phyloP scores from a whole-genome alignment of 495 filamentous ascomycete genomes.

The Aspergillus asperescens region DNA sequence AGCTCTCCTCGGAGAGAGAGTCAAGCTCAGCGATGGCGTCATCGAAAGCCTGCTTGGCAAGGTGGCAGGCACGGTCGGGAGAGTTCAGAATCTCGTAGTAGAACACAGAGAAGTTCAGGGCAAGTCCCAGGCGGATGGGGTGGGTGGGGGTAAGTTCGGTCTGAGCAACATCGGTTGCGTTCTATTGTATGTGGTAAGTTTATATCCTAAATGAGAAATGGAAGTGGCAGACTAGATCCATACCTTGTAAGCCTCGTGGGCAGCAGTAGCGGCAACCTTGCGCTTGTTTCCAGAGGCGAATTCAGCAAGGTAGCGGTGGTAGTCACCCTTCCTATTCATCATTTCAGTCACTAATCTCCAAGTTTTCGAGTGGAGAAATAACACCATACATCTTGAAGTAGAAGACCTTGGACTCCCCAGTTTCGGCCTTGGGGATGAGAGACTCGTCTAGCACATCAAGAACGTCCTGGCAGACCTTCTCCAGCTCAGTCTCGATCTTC shows the following conservation, averaged over 20 bases:
- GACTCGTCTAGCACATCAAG: constrained; percentile 92
- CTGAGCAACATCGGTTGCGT: constrained; percentile 96
- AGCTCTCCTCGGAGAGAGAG: constrained; percentile 96
- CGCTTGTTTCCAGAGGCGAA: constrained; percentile 99
- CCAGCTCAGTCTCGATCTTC: constrained; percentile 97
- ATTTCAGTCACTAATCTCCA: constrained; percentile 9
- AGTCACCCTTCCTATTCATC: constrained; percentile 90
- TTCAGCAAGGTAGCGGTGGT: constrained; percentile 98
- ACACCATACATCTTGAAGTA: constrained; percentile 98
- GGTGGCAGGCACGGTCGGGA: constrained; percentile 95
- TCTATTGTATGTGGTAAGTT: constrained; percentile 47
- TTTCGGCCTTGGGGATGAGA: constrained; percentile 95
- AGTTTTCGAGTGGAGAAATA: neutral
- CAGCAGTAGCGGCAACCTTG: constrained; percentile 91
- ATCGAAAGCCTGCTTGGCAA: constrained; percentile 99
- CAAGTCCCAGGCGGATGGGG: constrained; percentile 96
- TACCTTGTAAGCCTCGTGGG: constrained; percentile 99
- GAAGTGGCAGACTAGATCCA: constrained; percentile 1
- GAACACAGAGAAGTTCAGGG: constrained; percentile 99
- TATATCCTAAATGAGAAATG: neutral
- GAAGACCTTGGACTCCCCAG: constrained; percentile 99
- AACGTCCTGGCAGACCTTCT: constrained; percentile 98
- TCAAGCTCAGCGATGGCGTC: constrained; percentile 99
- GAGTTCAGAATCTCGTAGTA: constrained; percentile 99
- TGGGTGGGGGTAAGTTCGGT: constrained; percentile 97